Evolutionary conservation across 2,329 filamentous ascomycete species (phyloP).

Genomic region (Apiospora koreana): DNA sequence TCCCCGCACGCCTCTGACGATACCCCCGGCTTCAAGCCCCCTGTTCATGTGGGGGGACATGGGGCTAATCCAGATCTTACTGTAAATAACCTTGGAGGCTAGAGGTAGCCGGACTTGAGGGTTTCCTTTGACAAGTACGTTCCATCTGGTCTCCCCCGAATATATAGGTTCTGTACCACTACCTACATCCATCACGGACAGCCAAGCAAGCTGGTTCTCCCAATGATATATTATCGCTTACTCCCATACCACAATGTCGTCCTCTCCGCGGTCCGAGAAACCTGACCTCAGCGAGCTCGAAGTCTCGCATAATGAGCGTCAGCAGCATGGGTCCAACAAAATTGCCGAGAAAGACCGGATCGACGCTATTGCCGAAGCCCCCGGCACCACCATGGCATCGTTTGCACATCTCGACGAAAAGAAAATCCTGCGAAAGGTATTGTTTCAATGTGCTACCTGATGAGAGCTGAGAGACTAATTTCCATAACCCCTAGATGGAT

Average conservation of each 20-base stretch:
- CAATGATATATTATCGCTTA: background rate
- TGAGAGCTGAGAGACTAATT: background rate
- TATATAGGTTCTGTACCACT: background rate
- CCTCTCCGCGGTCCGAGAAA: slow-evolving; percentile 17
- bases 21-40: background rate
- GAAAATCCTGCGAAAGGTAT: slow-evolving; percentile 57
- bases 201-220: background rate
- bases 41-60: background rate
- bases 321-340: slow-evolving; percentile 10
- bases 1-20: background rate
- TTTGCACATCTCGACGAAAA: slow-evolving; percentile 54
- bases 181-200: background rate
- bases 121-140: background rate
- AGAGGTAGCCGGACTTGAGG: background rate
- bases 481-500: slow-evolving; percentile 44
- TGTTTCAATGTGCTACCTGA: background rate
- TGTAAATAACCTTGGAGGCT: too few species aligned
- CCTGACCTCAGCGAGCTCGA: slow-evolving; percentile 20
- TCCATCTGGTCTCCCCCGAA: background rate
- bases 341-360: slow-evolving; percentile 20
- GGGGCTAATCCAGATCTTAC: background rate
- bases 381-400: slow-evolving; percentile 26
- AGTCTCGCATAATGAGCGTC: slow-evolving; percentile 17
- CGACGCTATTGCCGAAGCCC: slow-evolving; percentile 23
- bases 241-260: background rate